Evolutionary conservation across 176 grass and related monocot genomes (phyloP).

Genomic region (Chloris gayana): DNA sequence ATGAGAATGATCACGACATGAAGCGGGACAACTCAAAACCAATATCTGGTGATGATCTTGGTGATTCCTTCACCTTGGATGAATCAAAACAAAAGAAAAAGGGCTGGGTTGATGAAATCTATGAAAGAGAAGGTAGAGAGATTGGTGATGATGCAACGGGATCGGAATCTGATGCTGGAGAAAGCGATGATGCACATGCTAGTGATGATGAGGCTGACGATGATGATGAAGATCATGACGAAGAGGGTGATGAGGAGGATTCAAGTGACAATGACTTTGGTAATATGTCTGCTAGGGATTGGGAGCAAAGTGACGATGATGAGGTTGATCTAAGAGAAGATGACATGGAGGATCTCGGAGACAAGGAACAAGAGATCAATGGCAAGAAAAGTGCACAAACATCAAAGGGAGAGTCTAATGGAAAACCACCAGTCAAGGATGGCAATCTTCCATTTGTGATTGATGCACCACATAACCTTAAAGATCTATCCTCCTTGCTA

Average conservation of each 20-base stretch:
- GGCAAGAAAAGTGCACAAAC: slow-evolving; percentile 28
- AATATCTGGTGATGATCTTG: slow-evolving; percentile 94
- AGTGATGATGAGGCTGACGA: slow-evolving; percentile 37
- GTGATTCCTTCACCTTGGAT: slow-evolving; percentile 69
- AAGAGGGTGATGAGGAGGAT: slow-evolving; percentile 42
- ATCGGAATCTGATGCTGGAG: slow-evolving; percentile 51
- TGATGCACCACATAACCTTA: slow-evolving; percentile 75
- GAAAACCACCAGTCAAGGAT: slow-evolving; percentile 35
- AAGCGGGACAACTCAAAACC: slow-evolving; percentile 58
- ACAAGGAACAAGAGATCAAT: slow-evolving; percentile 44
- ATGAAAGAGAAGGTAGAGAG: slow-evolving; percentile 56
- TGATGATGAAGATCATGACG: slow-evolving; percentile 34
- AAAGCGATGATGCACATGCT: slow-evolving; percentile 40
- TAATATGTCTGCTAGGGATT: slow-evolving; percentile 68
- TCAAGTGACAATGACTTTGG: slow-evolving; percentile 58
- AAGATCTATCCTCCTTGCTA: slow-evolving; percentile 71
- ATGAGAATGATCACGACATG: slow-evolving; percentile 29
- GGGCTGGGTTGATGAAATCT: slow-evolving; percentile 73
- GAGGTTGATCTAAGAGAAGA: slow-evolving; percentile 59
- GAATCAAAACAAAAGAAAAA: slow-evolving; percentile 50
- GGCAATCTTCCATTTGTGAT: slow-evolving; percentile 83
- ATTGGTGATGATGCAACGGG: slow-evolving; percentile 48
- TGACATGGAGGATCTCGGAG: slow-evolving; percentile 54
- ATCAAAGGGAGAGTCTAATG: slow-evolving; percentile 50
- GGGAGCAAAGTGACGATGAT: slow-evolving; percentile 79